A percentile compares a stretch with the other conserved stretches of the same genome.
phyloP scores from a whole-genome alignment of 1,139 yeast species.

The Saccharomyces hybrid region DNA sequence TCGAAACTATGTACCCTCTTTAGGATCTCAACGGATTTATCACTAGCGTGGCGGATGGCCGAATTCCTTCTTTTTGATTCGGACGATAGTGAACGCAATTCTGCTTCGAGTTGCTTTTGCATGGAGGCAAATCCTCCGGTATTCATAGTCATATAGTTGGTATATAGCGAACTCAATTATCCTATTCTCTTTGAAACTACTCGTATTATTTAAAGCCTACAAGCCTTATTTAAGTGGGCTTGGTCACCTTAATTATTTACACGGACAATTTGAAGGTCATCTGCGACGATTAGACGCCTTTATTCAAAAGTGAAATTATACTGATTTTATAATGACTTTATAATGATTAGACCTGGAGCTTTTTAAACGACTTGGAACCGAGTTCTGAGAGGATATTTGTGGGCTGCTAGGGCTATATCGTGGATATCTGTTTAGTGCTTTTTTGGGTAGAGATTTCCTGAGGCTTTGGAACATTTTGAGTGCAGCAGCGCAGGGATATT shows the following conservation, averaged over 20 bases:
- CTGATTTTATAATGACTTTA: not conserved
- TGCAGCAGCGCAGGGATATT: not conserved
- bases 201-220: not conserved
- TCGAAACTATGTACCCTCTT: slow-evolving; percentile 34
- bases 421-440: not conserved
- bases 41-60: slow-evolving; percentile 62
- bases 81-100: slow-evolving; percentile 50
- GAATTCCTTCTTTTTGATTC: slow-evolving; percentile 67
- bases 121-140: slow-evolving; percentile 13
- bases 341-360: not conserved
- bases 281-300: not conserved
- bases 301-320: not conserved
- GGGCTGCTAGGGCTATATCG: not conserved
- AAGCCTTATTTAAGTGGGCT: not conserved
- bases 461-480: not conserved
- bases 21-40: slow-evolving; percentile 46
- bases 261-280: not conserved
- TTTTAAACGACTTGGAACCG: not conserved
- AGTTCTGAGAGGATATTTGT: not conserved
- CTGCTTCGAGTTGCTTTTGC: slow-evolving; percentile 45
- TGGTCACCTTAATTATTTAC: not conserved
- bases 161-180: not conserved
- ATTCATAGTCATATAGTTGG: slow-evolving; percentile 16
- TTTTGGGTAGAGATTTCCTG: not conserved
- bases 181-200: not conserved